Evolutionary conservation across 2,329 filamentous ascomycete species (phyloP).

Genomic region (Talaromyces verruculosus): DNA sequence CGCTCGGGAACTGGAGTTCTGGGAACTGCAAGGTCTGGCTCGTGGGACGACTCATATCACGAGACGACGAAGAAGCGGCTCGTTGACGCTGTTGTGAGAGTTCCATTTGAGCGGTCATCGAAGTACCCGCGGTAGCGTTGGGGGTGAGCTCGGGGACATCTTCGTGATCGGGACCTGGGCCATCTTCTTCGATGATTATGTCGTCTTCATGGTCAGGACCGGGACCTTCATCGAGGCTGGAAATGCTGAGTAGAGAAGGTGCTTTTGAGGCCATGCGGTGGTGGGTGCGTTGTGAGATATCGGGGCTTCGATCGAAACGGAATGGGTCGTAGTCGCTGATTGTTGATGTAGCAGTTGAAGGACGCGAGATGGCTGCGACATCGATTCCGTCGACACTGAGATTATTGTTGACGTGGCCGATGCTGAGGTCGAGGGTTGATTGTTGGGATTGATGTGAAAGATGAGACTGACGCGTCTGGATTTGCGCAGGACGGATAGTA

Average conservation of each 20-base stretch:
- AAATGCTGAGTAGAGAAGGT: constrained; percentile 44
- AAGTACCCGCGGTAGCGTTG: constrained; percentile 7
- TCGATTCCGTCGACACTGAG: constrained; percentile 16
- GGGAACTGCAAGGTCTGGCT: constrained; percentile 37
- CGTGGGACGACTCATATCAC: constrained; percentile 5
- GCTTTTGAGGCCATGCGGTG: constrained; percentile 49
- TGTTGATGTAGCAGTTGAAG: constrained; percentile 40
- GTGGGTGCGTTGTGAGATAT: constrained; percentile 18
- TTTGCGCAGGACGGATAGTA: constrained; percentile 34
- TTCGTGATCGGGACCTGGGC: constrained; percentile 17
- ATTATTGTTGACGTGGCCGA: constrained; percentile 29
- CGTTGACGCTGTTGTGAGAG: background rate
- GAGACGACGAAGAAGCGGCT: constrained; percentile 5
- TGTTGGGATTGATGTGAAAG: constrained; percentile 17
- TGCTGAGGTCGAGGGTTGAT: constrained; percentile 23
- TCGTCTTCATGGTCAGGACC: constrained; percentile 54
- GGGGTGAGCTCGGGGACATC: constrained; percentile 16
- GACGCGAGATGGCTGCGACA: constrained; percentile 31
- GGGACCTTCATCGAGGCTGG: constrained; percentile 51
- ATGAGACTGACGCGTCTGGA: constrained; percentile 10
- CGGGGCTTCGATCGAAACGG: constrained; percentile 38
- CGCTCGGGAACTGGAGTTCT: constrained; percentile 38
- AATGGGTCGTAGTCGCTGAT: constrained; percentile 46
- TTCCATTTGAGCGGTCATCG: constrained; percentile 16
- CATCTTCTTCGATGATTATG: constrained; percentile 11